A percentile compares a stretch with the other conserved stretches of the same genome.
Conservation (phyloP, 148 eudicot genomes). For the Vaccinium darrowii region DNA sequence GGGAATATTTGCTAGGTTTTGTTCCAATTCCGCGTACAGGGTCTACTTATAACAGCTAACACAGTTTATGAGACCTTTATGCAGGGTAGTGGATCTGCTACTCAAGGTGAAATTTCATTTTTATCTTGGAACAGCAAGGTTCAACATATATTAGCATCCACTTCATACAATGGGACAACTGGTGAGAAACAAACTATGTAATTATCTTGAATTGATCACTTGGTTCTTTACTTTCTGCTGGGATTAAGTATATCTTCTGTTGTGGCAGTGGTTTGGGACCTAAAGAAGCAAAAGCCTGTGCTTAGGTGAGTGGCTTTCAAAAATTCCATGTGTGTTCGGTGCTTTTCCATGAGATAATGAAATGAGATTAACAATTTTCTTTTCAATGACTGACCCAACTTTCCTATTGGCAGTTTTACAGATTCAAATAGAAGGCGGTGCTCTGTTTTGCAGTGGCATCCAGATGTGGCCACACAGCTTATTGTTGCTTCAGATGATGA, state of each 20-base stretch:
- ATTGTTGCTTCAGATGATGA: conserved; percentile 97
- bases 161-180: conserved; percentile 84
- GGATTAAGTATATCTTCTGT: conserved; percentile 9
- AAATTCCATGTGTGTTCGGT: neutral
- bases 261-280: conserved; percentile 89
- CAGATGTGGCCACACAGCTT: conserved; percentile 89
- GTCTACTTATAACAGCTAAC: neutral
- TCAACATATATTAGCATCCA: conserved; percentile 86
- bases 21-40: neutral
- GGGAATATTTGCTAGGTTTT: neutral
- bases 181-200: conserved; percentile 45
- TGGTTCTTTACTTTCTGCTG: neutral
- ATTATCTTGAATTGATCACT: neutral
- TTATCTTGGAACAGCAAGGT: conserved; percentile 96
- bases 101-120: conserved; percentile 94
- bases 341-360: neutral
- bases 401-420: conserved; percentile 62
- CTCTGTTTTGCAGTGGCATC: conserved; percentile 99
- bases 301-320: conserved; percentile 52
- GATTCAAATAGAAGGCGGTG: conserved; percentile 82
- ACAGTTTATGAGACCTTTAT: conserved; percentile 19
- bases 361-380: neutral
- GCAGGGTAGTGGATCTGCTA: conserved; percentile 85
- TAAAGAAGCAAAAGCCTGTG: conserved; percentile 94
- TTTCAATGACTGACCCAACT: conserved; percentile 5